Conservation (phyloP, 257 asterid species). For the Ajuga chamaepitys region DNA sequence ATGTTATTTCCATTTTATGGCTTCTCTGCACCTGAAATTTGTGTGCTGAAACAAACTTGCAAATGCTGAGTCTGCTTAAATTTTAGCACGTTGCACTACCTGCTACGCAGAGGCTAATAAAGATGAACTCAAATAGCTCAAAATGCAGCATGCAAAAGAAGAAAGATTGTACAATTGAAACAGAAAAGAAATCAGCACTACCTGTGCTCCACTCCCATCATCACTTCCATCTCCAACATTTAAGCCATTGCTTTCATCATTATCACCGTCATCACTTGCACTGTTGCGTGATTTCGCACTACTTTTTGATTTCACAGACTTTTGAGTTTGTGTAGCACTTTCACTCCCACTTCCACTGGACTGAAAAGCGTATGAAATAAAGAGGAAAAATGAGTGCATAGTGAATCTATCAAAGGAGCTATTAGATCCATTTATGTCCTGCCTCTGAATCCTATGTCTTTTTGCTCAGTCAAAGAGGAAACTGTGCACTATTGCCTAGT, state of each 20-base stretch:
- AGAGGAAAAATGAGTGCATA: constrained; percentile 5
- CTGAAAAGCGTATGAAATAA: constrained; percentile 39
- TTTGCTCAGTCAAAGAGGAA: constrained; percentile 3
- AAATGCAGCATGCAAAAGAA: neutral
- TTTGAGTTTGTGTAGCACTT: constrained; percentile 70
- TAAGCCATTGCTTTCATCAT: constrained; percentile 42
- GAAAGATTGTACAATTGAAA: neutral
- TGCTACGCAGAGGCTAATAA: neutral
- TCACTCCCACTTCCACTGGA: constrained; percentile 96
- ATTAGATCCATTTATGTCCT: neutral
- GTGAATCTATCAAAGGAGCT: neutral
- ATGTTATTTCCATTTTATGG: neutral
- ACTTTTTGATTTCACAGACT: constrained; percentile 52
- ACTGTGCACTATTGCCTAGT: neutral
- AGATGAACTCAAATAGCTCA: neutral
- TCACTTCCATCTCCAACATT: constrained; percentile 56
- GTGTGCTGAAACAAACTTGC: neutral
- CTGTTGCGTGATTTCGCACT: constrained; percentile 40
- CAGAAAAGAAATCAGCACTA: constrained; percentile 9
- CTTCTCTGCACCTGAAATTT: neutral
- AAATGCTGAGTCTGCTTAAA: neutral
- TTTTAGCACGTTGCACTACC: neutral
- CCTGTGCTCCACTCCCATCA: constrained; percentile 80
- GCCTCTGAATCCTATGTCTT: neutral
- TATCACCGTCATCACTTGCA: constrained; percentile 48